Evolutionary conservation across 306 rosid genomes (phyloP), one percentile per base, ranked within the genome.

Genomic region (Sicyos edulis): DNA sequence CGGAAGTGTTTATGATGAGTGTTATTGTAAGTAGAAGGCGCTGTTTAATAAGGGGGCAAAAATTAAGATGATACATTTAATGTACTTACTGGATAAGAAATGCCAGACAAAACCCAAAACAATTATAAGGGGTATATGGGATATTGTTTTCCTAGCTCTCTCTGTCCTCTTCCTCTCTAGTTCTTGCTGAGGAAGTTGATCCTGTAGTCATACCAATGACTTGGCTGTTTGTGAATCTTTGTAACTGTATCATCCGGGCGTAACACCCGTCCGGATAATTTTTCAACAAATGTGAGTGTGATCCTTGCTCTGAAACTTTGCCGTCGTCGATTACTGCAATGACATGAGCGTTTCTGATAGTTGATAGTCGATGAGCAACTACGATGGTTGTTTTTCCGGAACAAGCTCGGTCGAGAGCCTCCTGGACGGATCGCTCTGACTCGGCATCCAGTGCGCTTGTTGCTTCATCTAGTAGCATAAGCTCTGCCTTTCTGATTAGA

Each of bases 391-490:
- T 93, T 83, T 85, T 90, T 6, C 99, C 99, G 0, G 89, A 79
- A 40, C 92, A 83, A 52, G 97, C 97, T 0, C 97, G 89, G 71
- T 91, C 95, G 22, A 93, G 81, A 22, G 99, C 99, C 83, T 90
- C 97, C 78, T 93, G 99, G 77, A 93, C 90, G 1, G 91, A 90
- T 70, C 96, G 89, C 80, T 93, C 99, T 3, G 99, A 93, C 74
- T 93, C 99, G 0, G 92, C 87, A 80, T 93, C 99, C 19, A 93
- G 99, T 73, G 99, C 99, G 64, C 99, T 93, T 26, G 99, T 93
- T 66, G 97, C 97, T 64, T 93, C 99, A 68, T 93, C 99, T 10
- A 93, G 96, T 71, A 93, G 89, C 95, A 93, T 88, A 10, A 93
- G 83, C 70, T 88, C 97, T 3, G 99, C 95, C 76, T 87, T 93